Evolutionary conservation across 2,329 filamentous ascomycete genomes (phyloP).

Genomic region (Lecanicillium sp.): DNA sequence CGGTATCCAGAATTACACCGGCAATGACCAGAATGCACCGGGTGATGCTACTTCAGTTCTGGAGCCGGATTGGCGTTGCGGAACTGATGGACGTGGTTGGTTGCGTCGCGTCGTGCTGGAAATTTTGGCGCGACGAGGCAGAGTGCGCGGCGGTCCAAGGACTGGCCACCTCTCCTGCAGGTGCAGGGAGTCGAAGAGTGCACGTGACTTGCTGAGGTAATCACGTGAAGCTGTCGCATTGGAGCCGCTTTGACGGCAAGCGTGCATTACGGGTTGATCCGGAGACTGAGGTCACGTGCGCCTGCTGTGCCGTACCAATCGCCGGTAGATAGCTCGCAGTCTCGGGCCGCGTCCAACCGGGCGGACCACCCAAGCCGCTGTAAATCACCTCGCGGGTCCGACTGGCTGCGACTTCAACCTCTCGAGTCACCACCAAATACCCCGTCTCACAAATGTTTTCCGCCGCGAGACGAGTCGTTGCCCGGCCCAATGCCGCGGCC

Average conservation of each 20-base stretch:
- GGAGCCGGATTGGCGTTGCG: slow-evolving; percentile 8
- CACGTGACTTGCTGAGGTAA: slow-evolving; percentile 3
- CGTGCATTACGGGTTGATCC: too few relatives aligned
- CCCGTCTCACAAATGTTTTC: slow-evolving; percentile 22
- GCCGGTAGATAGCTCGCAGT: not conserved
- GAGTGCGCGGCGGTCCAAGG: slow-evolving; percentile 6
- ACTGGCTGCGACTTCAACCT: not conserved
- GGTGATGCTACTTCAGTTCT: slow-evolving; percentile 8
- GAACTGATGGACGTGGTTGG: slow-evolving; percentile 8
- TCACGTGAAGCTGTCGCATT: slow-evolving; percentile 1
- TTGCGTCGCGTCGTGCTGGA: slow-evolving; percentile 15
- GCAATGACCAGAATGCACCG: slow-evolving; percentile 4
- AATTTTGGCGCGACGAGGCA: slow-evolving; percentile 11
- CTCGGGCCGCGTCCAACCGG: slow-evolving; percentile 9
- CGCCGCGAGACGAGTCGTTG: slow-evolving; percentile 19
- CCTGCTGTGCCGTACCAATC: too few relatives aligned
- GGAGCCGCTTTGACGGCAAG: too few relatives aligned
- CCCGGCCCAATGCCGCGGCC: slow-evolving; percentile 17
- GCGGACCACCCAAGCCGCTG: not conserved
- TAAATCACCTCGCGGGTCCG: slow-evolving; percentile 4
- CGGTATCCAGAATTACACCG: slow-evolving; percentile 5
- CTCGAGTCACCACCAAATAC: slow-evolving; percentile 1
- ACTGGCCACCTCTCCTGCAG: slow-evolving; percentile 4
- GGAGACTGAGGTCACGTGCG: too few relatives aligned
- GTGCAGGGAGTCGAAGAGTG: slow-evolving; percentile 6